Evolutionary conservation across 805 yeast species (phyloP).

Genomic region (Suhomyces sp.): DNA sequence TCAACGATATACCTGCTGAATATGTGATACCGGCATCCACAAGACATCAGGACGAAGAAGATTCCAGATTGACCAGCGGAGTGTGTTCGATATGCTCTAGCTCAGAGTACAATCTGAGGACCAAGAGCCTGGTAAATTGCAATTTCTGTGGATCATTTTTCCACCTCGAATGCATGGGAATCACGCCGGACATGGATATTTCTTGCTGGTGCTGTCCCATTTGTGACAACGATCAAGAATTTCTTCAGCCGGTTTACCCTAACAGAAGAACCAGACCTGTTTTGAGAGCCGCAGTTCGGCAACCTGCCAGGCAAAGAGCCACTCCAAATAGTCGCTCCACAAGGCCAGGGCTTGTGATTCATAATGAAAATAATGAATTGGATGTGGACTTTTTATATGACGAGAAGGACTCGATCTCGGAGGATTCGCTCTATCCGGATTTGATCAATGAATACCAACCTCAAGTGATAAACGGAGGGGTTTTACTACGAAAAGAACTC

Average conservation of each 20-base stretch:
- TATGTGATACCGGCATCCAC: constrained; percentile 23
- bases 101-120: constrained; percentile 25
- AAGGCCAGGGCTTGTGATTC: constrained; percentile 21
- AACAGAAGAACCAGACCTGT: neutral
- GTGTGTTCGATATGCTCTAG: constrained; percentile 35
- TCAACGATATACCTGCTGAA: constrained; percentile 36
- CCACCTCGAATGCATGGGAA: constrained; percentile 41
- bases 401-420: constrained; percentile 3
- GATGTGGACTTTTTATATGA: constrained; percentile 29
- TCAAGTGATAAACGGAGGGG: constrained; percentile 37
- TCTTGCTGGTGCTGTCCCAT: constrained; percentile 49
- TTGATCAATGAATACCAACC: neutral
- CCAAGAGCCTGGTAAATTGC: constrained; percentile 22
- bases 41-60: constrained; percentile 1
- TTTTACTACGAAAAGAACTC: constrained; percentile 31
- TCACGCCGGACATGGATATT: constrained; percentile 9
- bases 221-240: constrained; percentile 44
- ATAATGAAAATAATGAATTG: constrained; percentile 28
- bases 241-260: neutral
- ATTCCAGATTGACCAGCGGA: constrained; percentile 11
- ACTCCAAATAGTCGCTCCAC: neutral
- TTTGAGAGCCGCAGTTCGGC: neutral
- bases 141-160: constrained; percentile 37
- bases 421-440: neutral
- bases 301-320: neutral